These are phyloP conservation scores for Aureobasidium sp. DNA, from an alignment of 2,329 filamentous ascomycete genomes.

Conservation along the genomic window DNA sequence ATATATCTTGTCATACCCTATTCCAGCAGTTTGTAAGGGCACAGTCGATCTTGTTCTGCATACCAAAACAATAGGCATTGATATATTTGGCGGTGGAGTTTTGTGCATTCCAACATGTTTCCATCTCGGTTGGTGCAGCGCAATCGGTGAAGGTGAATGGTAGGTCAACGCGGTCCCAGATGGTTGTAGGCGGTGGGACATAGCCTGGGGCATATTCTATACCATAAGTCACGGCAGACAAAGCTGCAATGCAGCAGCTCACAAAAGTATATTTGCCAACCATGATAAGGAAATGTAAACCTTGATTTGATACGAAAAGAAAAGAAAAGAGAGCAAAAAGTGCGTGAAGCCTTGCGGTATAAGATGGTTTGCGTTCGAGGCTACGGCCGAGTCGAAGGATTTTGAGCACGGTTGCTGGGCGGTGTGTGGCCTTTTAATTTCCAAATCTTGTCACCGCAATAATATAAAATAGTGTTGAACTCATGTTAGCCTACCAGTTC, in stretches of 20 bases:
- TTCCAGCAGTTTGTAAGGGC: conserved; percentile 16
- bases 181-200: not conserved
- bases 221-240: not conserved
- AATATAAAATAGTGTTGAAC: too few species aligned
- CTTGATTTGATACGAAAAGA: not conserved
- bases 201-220: not conserved
- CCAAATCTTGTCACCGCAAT: too few species aligned
- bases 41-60: not conserved
- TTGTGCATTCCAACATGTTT: conserved; percentile 11
- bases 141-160: conserved; percentile 10
- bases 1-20: too few species aligned
- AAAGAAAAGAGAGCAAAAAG: not conserved
- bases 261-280: not conserved
- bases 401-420: conserved; percentile 6
- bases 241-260: not conserved
- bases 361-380: not conserved
- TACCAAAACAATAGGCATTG: not conserved
- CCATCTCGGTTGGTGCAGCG: conserved; percentile 4
- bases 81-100: not conserved
- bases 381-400: conserved; percentile 1
- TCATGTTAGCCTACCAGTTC: too few species aligned
- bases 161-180: not conserved
- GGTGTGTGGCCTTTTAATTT: not conserved
- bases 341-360: not conserved
- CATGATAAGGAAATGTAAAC: not conserved